Base-by-base conservation (phyloP, 805 yeast genomes). In the Candida awuae region DNA sequence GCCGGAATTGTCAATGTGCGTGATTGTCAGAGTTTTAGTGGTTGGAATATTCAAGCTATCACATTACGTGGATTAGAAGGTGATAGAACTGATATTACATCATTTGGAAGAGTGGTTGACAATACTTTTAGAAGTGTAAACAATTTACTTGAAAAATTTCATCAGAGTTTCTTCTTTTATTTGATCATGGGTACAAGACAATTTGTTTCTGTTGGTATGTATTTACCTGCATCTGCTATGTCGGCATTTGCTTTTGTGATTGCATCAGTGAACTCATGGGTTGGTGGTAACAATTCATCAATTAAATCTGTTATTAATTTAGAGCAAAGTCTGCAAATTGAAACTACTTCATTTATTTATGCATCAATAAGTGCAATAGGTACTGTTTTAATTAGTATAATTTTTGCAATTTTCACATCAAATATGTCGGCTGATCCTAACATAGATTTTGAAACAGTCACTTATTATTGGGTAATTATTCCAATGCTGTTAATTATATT, bases 101-200 rank as follows among this genome's bases (percentile, higher is more conserved):
- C 92, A 19, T 80, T 83, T 57, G 98, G 97, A 4, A 74, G 97
- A 56, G 71, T 90, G 3, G 73, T 86, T 15, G 99, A 92, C 61
- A 85, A 94, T 3, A 66, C 82, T 8, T 79, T 88, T 55, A 73
- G 98, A 44, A 79, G 95, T 0, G 83, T 92, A 27, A 92, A 92
- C 63, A 92, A 92, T 56, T 68, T 92, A 49, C 66, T 90, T 28
- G 99, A 92, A 58, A 94, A 90, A 57, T 90, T 90, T 61, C 99
- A 92, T 61, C 99, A 92, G 61, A 85, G 96, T 1, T 92, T 87
- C 54, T 92, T 92, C 67, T 92, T 88, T 55, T 92, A 90, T 62
- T 68, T 90, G 48, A 58, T 92, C 62, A 60, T 92, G 35, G 74
- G 85, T 0, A 94, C 97, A 18, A 65, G 70, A 41, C 59, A 71